These are phyloP conservation scores for Kwoniella dendrophila DNA, from an alignment of 768 basidiomycete species.

Conservation along the genomic window DNA sequence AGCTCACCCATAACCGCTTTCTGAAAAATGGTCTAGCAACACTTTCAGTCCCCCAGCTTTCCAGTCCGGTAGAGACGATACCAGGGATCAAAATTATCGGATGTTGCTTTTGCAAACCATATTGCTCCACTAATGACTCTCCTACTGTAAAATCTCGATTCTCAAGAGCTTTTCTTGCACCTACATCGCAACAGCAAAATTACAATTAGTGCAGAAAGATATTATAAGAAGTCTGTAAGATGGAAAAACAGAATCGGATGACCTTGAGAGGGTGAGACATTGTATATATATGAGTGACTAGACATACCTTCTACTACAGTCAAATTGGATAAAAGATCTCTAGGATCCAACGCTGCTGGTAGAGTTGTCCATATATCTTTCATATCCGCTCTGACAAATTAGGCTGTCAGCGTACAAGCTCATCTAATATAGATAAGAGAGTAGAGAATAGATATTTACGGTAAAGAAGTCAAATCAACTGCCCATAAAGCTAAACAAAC, in stretches of 20 bases:
- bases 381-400: constrained; percentile 32
- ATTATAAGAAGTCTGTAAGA: too few relatives aligned
- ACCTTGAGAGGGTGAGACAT: too few relatives aligned
- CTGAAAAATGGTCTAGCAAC: constrained; percentile 87
- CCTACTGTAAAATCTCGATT: constrained; percentile 54
- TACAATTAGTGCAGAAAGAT: too few relatives aligned
- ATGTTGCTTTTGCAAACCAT: constrained; percentile 63
- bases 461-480: constrained; percentile 36
- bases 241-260: too few relatives aligned
- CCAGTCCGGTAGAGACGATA: constrained; percentile 86
- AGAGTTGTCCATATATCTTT: constrained; percentile 42
- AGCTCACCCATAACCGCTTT: constrained; percentile 68
- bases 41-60: constrained; percentile 88
- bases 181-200: constrained; percentile 12
- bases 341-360: constrained; percentile 41
- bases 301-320: constrained; percentile 44
- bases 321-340: constrained; percentile 48
- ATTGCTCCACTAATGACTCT: constrained; percentile 35
- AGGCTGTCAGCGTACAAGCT: constrained; percentile 2
- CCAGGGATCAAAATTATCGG: constrained; percentile 88
- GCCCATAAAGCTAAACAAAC: constrained; percentile 31
- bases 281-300: background rate
- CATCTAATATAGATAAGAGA: background rate
- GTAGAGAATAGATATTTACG: constrained; percentile 22
- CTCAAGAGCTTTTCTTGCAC: constrained; percentile 48